A percentile compares a stretch with the other conserved stretches of the same genome.
Conservation (phyloP, 441 rosid genomes). For the Eutrema salsugineum region DNA sequence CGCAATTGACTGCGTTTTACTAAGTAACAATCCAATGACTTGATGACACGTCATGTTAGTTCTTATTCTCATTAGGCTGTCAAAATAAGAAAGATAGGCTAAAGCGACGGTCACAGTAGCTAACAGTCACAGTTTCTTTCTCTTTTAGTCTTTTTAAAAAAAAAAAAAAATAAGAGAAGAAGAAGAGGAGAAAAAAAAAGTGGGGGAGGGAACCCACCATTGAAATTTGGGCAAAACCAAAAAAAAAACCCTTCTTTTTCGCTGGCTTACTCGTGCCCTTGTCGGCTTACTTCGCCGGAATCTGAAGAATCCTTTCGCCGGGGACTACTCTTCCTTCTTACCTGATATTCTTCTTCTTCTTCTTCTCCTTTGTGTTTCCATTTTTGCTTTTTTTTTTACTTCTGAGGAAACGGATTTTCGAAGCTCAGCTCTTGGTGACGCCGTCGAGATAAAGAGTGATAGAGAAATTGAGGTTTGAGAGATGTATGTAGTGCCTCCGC, state of each 20-base stretch:
- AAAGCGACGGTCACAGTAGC: conserved; percentile 19
- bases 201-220: conserved; percentile 26
- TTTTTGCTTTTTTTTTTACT: neutral
- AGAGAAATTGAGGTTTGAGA: conserved; percentile 26
- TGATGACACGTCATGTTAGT: neutral
- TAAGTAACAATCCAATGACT: neutral
- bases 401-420: conserved; percentile 5
- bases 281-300: conserved; percentile 37
- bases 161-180: neutral
- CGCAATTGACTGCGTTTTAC: neutral
- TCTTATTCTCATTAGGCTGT: neutral
- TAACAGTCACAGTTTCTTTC: neutral
- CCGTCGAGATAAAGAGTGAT: neutral
- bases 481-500: conserved; percentile 77
- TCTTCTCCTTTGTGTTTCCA: neutral
- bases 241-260: conserved; percentile 23
- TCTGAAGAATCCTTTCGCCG: conserved; percentile 31
- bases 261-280: conserved; percentile 27
- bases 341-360: neutral
- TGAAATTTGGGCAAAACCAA: conserved; percentile 13
- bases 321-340: neutral
- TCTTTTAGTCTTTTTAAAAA: neutral
- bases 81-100: neutral
- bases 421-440: conserved; percentile 25
- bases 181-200: neutral